A percentile compares a stretch with the other conserved stretches of the same genome.
These are phyloP conservation scores for Yarrowia sp. DNA, from an alignment of 805 yeast species.

Conservation along the genomic window DNA sequence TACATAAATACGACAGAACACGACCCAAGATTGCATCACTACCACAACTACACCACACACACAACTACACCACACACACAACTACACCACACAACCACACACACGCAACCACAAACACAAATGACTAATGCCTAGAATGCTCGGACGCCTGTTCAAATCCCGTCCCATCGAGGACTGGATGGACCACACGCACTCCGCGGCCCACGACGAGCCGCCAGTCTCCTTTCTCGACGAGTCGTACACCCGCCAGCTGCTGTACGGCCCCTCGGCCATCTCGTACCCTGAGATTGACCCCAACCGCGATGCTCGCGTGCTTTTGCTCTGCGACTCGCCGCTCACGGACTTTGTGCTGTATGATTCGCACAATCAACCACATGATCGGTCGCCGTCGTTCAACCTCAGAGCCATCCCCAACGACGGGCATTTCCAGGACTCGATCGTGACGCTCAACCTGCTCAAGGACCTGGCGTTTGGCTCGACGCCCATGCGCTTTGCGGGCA, in stretches of 20 bases:
- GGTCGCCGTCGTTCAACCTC: conserved; percentile 14
- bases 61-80: background rate
- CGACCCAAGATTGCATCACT: too few species aligned
- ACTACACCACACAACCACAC: background rate
- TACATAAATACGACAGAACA: too few species aligned
- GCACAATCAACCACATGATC: conserved; percentile 11
- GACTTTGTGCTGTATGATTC: conserved; percentile 24
- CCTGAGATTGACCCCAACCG: conserved; percentile 28
- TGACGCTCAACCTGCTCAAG: conserved; percentile 27
- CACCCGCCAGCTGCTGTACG: conserved; percentile 33
- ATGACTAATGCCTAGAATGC: conserved; percentile 28
- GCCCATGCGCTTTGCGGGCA: conserved; percentile 30
- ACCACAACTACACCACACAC: too few species aligned
- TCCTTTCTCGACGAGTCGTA: conserved; percentile 33
- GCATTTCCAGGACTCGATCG: conserved; percentile 21
- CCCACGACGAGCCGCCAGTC: conserved; percentile 28
- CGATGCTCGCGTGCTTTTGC: conserved; percentile 31
- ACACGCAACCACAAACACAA: background rate
- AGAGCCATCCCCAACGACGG: conserved; percentile 13
- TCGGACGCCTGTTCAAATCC: conserved; percentile 27
- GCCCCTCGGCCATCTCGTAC: conserved; percentile 28
- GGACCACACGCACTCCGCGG: conserved; percentile 21
- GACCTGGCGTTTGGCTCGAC: conserved; percentile 34
- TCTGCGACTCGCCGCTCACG: conserved; percentile 28
- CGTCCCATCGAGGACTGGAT: conserved; percentile 27